These are phyloP conservation scores for Viola pubescens DNA, from an alignment of 441 rosid species.

Conservation along the genomic window DNA sequence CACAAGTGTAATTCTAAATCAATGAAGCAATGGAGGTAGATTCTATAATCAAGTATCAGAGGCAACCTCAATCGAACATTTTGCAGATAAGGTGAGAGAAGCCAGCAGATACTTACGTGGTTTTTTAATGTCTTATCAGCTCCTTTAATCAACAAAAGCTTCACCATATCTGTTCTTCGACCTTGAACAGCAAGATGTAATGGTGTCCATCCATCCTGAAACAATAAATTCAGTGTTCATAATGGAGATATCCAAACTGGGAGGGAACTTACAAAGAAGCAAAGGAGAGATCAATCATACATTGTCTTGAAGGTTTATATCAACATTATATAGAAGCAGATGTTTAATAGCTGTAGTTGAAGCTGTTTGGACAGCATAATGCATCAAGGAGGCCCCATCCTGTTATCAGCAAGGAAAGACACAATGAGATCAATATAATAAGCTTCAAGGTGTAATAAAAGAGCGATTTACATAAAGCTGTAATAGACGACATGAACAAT, in stretches of 20 bases:
- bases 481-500: constrained; percentile 1
- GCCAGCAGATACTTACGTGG: constrained; percentile 32
- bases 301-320: constrained; percentile 73
- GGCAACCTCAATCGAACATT: too few relatives aligned
- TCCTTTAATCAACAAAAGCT: constrained; percentile 71
- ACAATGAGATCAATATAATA: neutral
- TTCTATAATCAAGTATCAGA: too few relatives aligned
- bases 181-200: constrained; percentile 87
- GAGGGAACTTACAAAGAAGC: neutral
- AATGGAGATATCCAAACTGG: neutral
- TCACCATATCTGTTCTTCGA: constrained; percentile 68
- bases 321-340: constrained; percentile 72
- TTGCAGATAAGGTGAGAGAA: too few relatives aligned
- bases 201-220: constrained; percentile 95
- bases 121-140: constrained; percentile 58
- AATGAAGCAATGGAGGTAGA: too few relatives aligned
- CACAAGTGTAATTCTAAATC: too few relatives aligned
- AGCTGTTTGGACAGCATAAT: constrained; percentile 83
- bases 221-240: constrained; percentile 4
- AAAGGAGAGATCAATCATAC: constrained; percentile 34
- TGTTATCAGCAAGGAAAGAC: constrained; percentile 21
- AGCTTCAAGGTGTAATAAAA: neutral
- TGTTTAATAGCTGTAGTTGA: constrained; percentile 67
- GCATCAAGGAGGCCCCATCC: constrained; percentile 89
- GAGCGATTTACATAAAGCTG: neutral